Base-by-base conservation (phyloP, 495 filamentous ascomycete genomes). In the Aspergillus wentii region DNA sequence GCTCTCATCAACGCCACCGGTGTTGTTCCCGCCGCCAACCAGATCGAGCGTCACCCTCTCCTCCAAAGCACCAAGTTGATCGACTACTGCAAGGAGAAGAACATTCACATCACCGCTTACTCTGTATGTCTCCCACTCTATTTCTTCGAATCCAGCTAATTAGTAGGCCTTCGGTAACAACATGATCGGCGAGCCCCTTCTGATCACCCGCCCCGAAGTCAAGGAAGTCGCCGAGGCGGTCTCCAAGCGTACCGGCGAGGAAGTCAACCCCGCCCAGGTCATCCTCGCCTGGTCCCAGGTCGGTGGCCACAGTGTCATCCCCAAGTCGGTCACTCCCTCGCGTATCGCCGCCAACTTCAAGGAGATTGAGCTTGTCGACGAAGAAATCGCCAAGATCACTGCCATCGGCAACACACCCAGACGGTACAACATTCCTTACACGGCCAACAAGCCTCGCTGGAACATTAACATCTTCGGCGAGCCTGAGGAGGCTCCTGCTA, bases 21-120 rank as follows among this genome's bases (percentile, higher is more conserved):
- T 18, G 64, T 71, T 29, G 61, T 64, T 23, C 70, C 70, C 47
- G 63, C 68, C 33, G 68, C 50, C 44, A 68, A 71, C 59, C 70
- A 74, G 63, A 64, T 74, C 33, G 70, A 74, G 57, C 66, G 65
- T 31, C 70, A 74, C 58, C 70, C 69, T 21, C 54, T 68, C 16
- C 61, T 72, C 32, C 64, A 68, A 51, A 63, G 63, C 50, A 51
- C 52, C 41, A 59, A 68, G 31, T 43, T 70, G 42, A 59, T 69
- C 15, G 52, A 62, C 19, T 72, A 69, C 53, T 62, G 57, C 52
- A 43, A 59, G 41, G 40, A 69, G 59, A 70, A 69, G 58, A 47
- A 44, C 35, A 72, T 72, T 33, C 68, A 70, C 57, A 47, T 72
- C 40, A 72, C 66, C 37, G 66, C 65, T 26, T 72, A 72, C 58